Evolutionary conservation across 306 rosid genomes (phyloP).

Genomic region (Sesbania bispinosa): DNA sequence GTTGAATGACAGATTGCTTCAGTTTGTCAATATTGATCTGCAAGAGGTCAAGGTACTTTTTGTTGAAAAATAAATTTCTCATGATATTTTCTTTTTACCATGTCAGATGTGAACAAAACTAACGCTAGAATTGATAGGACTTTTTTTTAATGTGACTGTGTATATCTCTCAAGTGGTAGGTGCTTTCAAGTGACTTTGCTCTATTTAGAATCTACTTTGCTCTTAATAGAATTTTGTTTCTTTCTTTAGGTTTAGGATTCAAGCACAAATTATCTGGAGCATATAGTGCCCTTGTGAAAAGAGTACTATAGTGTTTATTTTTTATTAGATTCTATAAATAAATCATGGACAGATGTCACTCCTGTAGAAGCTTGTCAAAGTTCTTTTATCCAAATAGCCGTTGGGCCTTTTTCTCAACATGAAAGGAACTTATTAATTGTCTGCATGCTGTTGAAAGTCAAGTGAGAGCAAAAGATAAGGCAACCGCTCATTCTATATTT

Average conservation of each 20-base stretch:
- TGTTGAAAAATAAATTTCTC: not conserved
- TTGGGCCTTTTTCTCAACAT: not conserved
- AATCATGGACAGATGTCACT: not conserved
- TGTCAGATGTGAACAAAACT: not conserved
- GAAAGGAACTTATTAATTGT: not conserved
- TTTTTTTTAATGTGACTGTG: not conserved
- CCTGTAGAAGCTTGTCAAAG: not conserved
- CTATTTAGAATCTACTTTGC: conserved; percentile 1
- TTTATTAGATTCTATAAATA: not conserved
- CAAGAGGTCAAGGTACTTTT: conserved; percentile 90
- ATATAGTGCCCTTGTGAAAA: conserved; percentile 2
- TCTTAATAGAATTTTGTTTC: conserved; percentile 1
- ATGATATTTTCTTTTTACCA: not conserved
- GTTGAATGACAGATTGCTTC: conserved; percentile 96
- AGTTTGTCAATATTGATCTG: conserved; percentile 90
- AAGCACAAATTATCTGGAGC: not conserved
- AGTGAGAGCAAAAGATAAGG: not conserved
- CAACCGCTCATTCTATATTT: not conserved
- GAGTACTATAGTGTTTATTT: not conserved
- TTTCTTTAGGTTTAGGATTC: conserved; percentile 7
- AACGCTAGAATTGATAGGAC: not conserved
- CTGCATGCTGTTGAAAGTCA: not conserved
- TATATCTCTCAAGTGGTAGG: not conserved
- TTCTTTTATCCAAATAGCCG: not conserved
- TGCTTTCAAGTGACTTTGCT: conserved; percentile 11